phyloP scores from a whole-genome alignment of 2,329 filamentous ascomycete genomes.

The Cercospora canescens region DNA sequence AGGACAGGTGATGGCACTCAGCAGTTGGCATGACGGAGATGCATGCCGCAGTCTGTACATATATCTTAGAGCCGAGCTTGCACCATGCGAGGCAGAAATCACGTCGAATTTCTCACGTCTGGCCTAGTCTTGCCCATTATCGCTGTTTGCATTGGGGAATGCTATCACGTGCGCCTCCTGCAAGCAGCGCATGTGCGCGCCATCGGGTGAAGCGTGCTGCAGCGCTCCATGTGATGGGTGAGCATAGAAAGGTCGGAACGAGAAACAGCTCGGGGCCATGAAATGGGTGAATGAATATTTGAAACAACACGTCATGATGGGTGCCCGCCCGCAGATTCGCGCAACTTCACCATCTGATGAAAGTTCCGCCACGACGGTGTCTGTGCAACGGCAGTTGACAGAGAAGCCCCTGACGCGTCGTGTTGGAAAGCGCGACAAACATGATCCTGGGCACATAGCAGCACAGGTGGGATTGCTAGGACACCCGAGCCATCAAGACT shows the following conservation, averaged over 20 bases:
- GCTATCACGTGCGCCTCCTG: not conserved
- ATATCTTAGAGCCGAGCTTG: slow-evolving; percentile 17
- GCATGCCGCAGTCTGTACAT: slow-evolving; percentile 16
- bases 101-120: slow-evolving; percentile 2
- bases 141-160: not conserved
- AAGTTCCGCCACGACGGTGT: not conserved
- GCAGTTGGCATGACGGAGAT: slow-evolving; percentile 1
- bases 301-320: not conserved
- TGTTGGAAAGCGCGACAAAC: not conserved
- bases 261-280: not conserved
- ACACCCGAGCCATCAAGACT: not conserved
- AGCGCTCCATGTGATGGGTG: not conserved
- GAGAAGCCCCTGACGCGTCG: not conserved
- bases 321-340: not conserved
- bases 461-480: not conserved
- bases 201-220: not conserved
- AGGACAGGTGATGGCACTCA: slow-evolving; percentile 2
- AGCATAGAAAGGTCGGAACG: not conserved
- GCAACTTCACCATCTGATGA: not conserved
- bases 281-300: not conserved
- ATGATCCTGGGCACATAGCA: not conserved
- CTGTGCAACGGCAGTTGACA: not conserved
- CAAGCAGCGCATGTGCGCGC: not conserved
- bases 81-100: slow-evolving; percentile 3
- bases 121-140: not conserved